A percentile compares a stretch with the other conserved stretches of the same genome.
Evolutionary conservation across 2,329 filamentous ascomycete genomes (phyloP).

Genomic region (Lachnellula hyalina): DNA sequence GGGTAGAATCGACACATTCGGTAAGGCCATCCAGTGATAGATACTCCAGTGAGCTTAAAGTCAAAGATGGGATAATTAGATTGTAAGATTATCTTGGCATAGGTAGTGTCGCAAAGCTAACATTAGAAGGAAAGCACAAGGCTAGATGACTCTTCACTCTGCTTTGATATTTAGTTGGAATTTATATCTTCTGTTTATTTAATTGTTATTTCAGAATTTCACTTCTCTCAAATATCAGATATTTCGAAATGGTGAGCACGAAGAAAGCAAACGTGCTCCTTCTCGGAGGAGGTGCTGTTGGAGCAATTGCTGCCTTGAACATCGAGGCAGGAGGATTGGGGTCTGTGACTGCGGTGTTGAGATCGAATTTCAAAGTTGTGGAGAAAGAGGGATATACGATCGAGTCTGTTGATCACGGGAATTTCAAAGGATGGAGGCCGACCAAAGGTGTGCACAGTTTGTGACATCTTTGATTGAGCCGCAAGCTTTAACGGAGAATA

Average conservation of each 20-base stretch:
- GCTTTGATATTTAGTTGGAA: neutral
- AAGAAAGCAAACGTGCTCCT: constrained; percentile 15
- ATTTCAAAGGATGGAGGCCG: constrained; percentile 1
- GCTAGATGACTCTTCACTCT: no score
- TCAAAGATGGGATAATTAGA: no score
- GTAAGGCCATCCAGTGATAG: no score
- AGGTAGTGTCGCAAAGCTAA: no score
- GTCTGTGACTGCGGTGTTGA: constrained; percentile 16
- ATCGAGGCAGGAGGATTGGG: constrained; percentile 16
- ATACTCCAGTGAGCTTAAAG: no score
- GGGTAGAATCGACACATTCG: neutral
- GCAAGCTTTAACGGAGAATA: neutral
- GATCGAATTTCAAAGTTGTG: constrained; percentile 20
- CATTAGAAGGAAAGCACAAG: no score
- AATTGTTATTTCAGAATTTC: neutral
- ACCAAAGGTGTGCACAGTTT: constrained; percentile 3
- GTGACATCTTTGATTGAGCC: no score
- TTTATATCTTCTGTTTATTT: no score
- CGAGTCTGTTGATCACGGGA: constrained; percentile 19
- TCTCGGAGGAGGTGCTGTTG: constrained; percentile 7
- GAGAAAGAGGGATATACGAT: constrained; percentile 17
- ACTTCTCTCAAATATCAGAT: neutral
- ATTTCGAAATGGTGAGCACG: neutral
- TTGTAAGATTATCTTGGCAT: no score
- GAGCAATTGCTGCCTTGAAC: constrained; percentile 17